A percentile compares a stretch with the other conserved stretches of the same genome.
Evolutionary conservation across 331 rosid species (phyloP).

Genomic region (Pyracantha coccinea): DNA sequence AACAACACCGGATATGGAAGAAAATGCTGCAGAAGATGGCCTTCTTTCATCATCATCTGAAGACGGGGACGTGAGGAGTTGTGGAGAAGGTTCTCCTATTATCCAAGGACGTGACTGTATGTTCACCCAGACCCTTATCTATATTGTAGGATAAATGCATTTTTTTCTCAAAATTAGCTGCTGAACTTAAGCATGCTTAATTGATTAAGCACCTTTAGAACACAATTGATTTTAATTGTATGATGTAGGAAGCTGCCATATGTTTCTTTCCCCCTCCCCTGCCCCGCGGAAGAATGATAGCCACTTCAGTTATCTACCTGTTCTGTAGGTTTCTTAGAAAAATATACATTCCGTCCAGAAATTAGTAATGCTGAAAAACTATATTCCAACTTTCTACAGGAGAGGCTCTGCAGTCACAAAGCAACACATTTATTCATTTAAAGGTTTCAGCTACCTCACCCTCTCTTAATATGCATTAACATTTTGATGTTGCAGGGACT

Average conservation of each 20-base stretch:
- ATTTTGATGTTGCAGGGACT: constrained; percentile 30
- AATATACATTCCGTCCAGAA: constrained; percentile 10
- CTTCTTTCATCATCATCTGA: constrained; percentile 53
- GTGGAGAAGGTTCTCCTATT: constrained; percentile 40
- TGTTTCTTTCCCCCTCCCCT: not conserved
- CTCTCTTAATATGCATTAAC: constrained; percentile 18
- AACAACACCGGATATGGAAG: constrained; percentile 21
- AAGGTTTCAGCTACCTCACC: constrained; percentile 25
- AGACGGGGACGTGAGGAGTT: constrained; percentile 26
- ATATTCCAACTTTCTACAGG: constrained; percentile 30
- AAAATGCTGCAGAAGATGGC: constrained; percentile 33
- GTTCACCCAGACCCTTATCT: constrained; percentile 1
- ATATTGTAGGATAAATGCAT: not conserved
- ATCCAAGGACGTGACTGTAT: constrained; percentile 15
- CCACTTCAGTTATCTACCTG: not conserved
- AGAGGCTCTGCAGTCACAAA: constrained; percentile 38
- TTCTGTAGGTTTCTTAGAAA: constrained; percentile 45
- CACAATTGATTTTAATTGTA: not conserved
- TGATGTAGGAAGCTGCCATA: not conserved
- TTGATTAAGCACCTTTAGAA: not conserved
- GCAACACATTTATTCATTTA: constrained; percentile 21
- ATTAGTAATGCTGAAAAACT: constrained; percentile 20
- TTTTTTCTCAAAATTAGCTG: not conserved
- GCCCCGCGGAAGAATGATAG: not conserved
- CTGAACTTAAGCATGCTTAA: not conserved